Base-by-base conservation (phyloP, 1,139 yeast species). In the Suhomyces anneliseae region DNA sequence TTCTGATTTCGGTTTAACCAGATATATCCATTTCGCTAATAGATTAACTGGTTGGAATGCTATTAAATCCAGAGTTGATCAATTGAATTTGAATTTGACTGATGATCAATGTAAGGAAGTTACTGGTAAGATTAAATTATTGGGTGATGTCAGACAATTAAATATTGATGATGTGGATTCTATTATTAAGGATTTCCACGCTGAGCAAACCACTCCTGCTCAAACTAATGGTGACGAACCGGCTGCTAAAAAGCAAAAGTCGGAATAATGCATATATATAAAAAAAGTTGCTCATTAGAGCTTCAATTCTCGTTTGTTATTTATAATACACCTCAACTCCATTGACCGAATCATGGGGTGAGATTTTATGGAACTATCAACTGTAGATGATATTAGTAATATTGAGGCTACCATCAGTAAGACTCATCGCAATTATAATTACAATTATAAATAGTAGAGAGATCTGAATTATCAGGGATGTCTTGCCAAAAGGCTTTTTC, bases 1-100 rank as follows among this genome's bases (percentile, higher is more conserved):
- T n/a, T 63, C 72, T 14, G 84, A 79, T 62, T 79, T 79, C 52
- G 84, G 84, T 37, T 70, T 79, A 52, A 73, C 82, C 12, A 70
- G 84, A 59, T 79, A 79, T 58, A 79, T 79, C 52, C 83, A 79
- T 60, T 79, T 79, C 57, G 83, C 84, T 51, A 79, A 79, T 66
- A 67, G 83, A 58, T 70, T 79, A 61, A 79, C 84, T 11, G 84
- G 84, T 38, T 79, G 79, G 79, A 74, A 73, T 56, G 79, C 79
- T 46, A 74, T 74, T 59, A 74, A 74, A 58, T 69, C 75, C 15
- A 64, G 79, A 55, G 79, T 74, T 41, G 79, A 74, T 58, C 79
- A 74, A 57, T 70, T 74, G 65, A 73, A 74, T 55, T 70, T 74
- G 59, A 66, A 71, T 49, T 69, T 74, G 70, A 67, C 81, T 40